These are phyloP conservation scores for Talaromyces sp. DNA, from an alignment of 2,329 filamentous ascomycete species.

Conservation along the genomic window DNA sequence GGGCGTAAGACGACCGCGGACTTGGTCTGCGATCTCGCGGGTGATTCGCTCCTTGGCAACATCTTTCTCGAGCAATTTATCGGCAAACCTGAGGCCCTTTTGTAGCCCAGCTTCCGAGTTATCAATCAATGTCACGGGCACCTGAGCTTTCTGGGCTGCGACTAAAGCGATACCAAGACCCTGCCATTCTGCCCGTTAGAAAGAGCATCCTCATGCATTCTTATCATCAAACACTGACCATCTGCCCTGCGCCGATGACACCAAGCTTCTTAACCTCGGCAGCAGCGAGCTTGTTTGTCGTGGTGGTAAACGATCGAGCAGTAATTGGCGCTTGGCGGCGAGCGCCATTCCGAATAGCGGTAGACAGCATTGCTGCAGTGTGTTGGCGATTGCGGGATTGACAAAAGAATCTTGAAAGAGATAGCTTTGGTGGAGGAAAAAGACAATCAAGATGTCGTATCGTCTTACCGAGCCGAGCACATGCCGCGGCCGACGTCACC, in stretches of 20 bases:
- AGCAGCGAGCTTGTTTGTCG: conserved; percentile 54
- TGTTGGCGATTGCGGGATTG: background rate
- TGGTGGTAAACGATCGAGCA: conserved; percentile 64
- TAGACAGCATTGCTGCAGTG: conserved; percentile 29
- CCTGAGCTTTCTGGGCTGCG: conserved; percentile 73
- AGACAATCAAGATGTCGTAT: background rate
- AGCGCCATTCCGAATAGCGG: conserved; percentile 25
- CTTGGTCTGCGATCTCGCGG: conserved; percentile 70
- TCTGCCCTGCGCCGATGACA: conserved; percentile 91
- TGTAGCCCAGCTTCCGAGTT: conserved; percentile 76
- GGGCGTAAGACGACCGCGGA: conserved; percentile 63
- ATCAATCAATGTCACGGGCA: conserved; percentile 84
- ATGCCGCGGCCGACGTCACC: conserved; percentile 20
- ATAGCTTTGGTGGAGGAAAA: background rate
- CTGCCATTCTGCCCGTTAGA: conserved; percentile 43
- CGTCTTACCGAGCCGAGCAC: background rate
- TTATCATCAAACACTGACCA: conserved; percentile 56
- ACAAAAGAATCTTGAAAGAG: background rate
- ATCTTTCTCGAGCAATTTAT: conserved; percentile 91
- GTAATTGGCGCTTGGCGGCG: conserved; percentile 30
- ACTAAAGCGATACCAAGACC: conserved; percentile 94
- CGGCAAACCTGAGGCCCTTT: conserved; percentile 85
- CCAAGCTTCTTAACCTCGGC: conserved; percentile 81
- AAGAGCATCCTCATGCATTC: background rate
- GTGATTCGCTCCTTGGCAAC: conserved; percentile 82